phyloP scores from a whole-genome alignment of 306 rosid species.

The Cucurbita argyrosperma region DNA sequence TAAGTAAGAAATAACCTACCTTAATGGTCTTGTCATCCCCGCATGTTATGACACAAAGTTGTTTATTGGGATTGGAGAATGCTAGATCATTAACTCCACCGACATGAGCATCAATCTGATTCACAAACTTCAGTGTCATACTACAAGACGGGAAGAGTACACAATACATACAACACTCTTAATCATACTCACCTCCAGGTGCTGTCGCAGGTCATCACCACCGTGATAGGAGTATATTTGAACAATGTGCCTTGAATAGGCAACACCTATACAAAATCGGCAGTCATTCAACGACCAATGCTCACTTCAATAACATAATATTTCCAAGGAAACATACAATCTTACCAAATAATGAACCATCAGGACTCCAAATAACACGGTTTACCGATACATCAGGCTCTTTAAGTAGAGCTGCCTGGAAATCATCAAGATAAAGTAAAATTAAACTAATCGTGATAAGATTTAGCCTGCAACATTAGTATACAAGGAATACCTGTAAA shows the following conservation, averaged over 20 bases:
- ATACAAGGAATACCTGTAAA: slow-evolving; percentile 46
- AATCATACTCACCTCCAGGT: slow-evolving; percentile 48
- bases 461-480: background rate
- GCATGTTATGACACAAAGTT: slow-evolving; percentile 88
- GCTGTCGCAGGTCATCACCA: slow-evolving; percentile 62
- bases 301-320: background rate
- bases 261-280: slow-evolving; percentile 39
- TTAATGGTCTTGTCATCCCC: slow-evolving; percentile 95
- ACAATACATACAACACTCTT: background rate
- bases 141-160: background rate
- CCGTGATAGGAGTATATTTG: slow-evolving; percentile 79
- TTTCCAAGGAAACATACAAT: slow-evolving; percentile 4
- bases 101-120: slow-evolving; percentile 85
- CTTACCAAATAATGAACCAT: slow-evolving; percentile 85
- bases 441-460: background rate
- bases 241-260: slow-evolving; percentile 91
- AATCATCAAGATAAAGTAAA: slow-evolving; percentile 14
- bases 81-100: slow-evolving; percentile 99
- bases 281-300: background rate
- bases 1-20: slow-evolving; percentile 26
- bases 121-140: slow-evolving; percentile 8
- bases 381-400: slow-evolving; percentile 90
- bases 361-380: slow-evolving; percentile 98
- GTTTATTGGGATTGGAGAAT: slow-evolving; percentile 91
- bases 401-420: slow-evolving; percentile 85